Base-by-base conservation (phyloP, 176 grass and related monocot genomes). In the Panicum miliaceum region DNA sequence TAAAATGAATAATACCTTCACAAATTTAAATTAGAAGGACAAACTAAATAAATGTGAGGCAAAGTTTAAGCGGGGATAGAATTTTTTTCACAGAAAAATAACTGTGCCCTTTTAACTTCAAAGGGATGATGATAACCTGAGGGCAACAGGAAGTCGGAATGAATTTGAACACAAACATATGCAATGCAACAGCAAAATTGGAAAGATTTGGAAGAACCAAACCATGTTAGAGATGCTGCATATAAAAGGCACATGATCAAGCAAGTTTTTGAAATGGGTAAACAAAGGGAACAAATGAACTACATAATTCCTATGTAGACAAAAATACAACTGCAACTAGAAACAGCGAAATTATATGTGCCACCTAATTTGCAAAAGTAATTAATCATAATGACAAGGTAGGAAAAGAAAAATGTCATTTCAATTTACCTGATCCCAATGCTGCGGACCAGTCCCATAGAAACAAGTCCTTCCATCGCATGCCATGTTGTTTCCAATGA, bases 401-500 rank as follows among this genome's bases (percentile, higher is more conserved):
- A 36, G 48, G 52, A 7, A 82, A 32, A 0, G 1, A 40, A 73
- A 72, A 77, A 38, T 1, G 12, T n/a, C 29, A 16, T 20, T 84
- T 27, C 14, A 32, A 8, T 88, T 78, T 73, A 98, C 96, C 96
- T 95, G 65, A 98, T 95, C 48, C 96, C 93, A 36, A 98, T 98
- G 80, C 89, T 93, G 18, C 80, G 87, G 32, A 89, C 96, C 53
- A 98, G 56, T 85, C 91, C 89, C 85, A 74, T 78, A 9, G 93
- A 92, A 84, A 95, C 96, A 86, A 98, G 96, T 54, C 93, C 91
- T 78, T 98, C 96, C 93, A 98, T 95, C 7, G 92, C 89, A 89
- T 93, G 96, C 96, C 96, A 98, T n/a, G 93, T 98, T 46, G 96
- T 95, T 88, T 98, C 96, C 50, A 98, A 37, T 66, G 96, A 89